Evolutionary conservation across 2,329 filamentous ascomycete species (phyloP), one percentile per base, ranked within the genome.

Genomic region (Elsinoe fawcettii): DNA sequence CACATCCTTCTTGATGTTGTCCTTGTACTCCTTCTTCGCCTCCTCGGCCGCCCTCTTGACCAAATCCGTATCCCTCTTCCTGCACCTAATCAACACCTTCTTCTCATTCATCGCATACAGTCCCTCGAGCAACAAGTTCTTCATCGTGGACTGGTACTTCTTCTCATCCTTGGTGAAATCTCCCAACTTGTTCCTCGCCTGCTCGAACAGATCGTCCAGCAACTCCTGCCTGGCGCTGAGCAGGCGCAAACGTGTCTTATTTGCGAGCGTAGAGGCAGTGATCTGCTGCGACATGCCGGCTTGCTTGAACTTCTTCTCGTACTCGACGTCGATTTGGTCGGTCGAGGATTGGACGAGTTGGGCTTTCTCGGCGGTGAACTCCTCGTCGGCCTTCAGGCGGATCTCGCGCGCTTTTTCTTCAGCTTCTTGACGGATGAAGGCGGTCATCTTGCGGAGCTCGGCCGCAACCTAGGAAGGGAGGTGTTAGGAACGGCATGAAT

Each of bases 401-500:
- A 99, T 97, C 76, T 99, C 93, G 71, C 88, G 88, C 67, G 90
- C 90, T 77, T 99, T 99, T 73, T 99, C 93, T 69, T 87, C 83
- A 59, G 93, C 93, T 79, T 99, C 93, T 78, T 97, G 93, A 75
- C 90, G 89, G 84, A 99, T 99, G 83, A 99, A 99, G 71, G 91
- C 92, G 60, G 93, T 97, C 93, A 99, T 99, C 84, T 99, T 99
- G 81, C 89, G 91, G 76, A 99, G 88, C 84, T 99, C 93, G 77
- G 89, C 86, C 77, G 88, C 86, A 81, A 99, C 93, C 90, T 97
- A 73, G 36, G 25, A 47, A 14, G 14, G 44, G 49, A 34, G 55
- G 27, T 39, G 11, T 37, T 37, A 37, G 34, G 9, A 4, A 37
- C 27, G 34, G 34, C 14, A 37, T 14, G 11, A 4, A 37, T 37